These are phyloP conservation scores for Aspergillus biplanus DNA, from an alignment of 495 filamentous ascomycete genomes.

Conservation along the genomic window DNA sequence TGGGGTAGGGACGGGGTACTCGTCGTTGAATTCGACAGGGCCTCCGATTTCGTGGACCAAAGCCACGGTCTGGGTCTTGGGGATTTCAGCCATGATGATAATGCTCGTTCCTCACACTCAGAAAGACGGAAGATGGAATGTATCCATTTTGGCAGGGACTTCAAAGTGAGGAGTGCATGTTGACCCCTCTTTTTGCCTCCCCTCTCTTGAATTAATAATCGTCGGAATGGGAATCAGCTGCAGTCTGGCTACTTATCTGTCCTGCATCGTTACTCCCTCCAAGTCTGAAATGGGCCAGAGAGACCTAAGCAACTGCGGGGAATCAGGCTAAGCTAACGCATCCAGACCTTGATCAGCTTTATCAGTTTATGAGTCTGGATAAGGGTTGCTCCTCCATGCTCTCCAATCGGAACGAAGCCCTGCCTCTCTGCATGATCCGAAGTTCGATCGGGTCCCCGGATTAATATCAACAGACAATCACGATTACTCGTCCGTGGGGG, in stretches of 20 bases:
- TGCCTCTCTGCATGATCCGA: not conserved
- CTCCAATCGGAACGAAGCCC: not conserved
- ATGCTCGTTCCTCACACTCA: not conserved
- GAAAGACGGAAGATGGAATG: not conserved
- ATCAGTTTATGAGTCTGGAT: no score
- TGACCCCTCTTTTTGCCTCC: not conserved
- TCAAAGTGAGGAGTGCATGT: not conserved
- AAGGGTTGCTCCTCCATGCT: not conserved
- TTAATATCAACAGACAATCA: not conserved
- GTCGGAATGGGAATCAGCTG: not conserved
- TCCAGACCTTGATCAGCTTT: not conserved
- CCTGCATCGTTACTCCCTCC: not conserved
- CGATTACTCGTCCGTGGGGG: no score
- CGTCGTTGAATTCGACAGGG: slow-evolving; percentile 45
- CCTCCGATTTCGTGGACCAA: slow-evolving; percentile 49
- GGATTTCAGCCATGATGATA: slow-evolving; percentile 30
- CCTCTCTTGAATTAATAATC: not conserved
- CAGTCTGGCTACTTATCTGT: not conserved
- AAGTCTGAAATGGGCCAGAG: not conserved
- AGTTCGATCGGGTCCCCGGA: not conserved
- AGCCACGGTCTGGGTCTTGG: slow-evolving; percentile 49
- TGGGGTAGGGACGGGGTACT: slow-evolving; percentile 51
- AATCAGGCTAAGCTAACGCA: not conserved
- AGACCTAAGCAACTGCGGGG: slow-evolving; percentile 1
- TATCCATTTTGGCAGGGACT: not conserved